Base-by-base conservation (phyloP, 345 rosid genomes). In the sweet orange (Citrus sinensis) region DNA sequence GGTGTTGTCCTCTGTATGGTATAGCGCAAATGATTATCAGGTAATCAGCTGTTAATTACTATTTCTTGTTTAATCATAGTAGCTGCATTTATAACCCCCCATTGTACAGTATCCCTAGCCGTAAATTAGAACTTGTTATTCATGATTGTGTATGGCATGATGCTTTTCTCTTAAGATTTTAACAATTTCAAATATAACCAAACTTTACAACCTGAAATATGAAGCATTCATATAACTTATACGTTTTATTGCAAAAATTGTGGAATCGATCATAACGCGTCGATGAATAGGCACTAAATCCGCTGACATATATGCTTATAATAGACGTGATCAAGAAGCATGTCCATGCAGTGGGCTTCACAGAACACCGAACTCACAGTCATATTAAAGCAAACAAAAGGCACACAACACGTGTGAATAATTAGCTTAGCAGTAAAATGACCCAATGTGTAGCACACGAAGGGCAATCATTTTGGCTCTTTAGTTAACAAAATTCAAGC, bases 401-500 rank as follows among this genome's bases (percentile, higher is more conserved):
- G 7, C 13, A 30, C 61, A 75, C 46, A 49, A 58, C 79, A 80
- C 77, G 77, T 77, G 84, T 79, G 81, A 78, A 78, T 78, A 73
- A 82, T 85, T 71, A 74, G 72, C 30, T 9, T 37, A 59, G 67
- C 71, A 34, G 64, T 22, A 71, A 66, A 78, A 80, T n/a, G 80
- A 76, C 63, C 63, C 76, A 67, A 49, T 66, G 75, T 70, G 84
- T 4, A n/a, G 82, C 87, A 68, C 86, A 81, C 79, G 76, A 67
- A 39, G 81, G 74, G 71, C 71, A 61, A 82, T 75, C 76, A 77
- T 79, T 56, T 64, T 30, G 58, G 76, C 76, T 70, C 70, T 55
- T 66, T 65, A 16, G 40, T 49, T 34, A 37, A 65, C 86, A 79
- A 75, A 71, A 85, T 79, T 86, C 25, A 76, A 85, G 89, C 86